Evolutionary conservation across 2,329 filamentous ascomycete genomes (phyloP).

Genomic region (Dothidotthia symphoricarpi): DNA sequence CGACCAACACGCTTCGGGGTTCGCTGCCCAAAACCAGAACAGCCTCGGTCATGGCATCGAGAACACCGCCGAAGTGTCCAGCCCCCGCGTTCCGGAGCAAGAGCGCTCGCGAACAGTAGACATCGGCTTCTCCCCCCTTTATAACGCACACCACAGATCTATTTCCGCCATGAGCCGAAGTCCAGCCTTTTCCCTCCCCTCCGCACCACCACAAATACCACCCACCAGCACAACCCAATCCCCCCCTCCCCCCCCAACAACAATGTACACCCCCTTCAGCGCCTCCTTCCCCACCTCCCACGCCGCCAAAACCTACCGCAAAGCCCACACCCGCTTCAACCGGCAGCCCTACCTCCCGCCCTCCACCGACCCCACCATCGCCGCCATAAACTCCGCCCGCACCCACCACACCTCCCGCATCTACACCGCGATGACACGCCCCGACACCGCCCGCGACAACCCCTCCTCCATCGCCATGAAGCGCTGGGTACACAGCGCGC

Average conservation of each 20-base stretch:
- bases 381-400: slow-evolving; percentile 18
- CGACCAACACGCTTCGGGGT: slow-evolving; percentile 4
- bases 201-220: slow-evolving; percentile 6
- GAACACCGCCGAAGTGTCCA: slow-evolving; percentile 12
- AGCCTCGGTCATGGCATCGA: slow-evolving; percentile 10
- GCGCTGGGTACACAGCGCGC: slow-evolving; percentile 32
- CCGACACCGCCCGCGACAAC: slow-evolving; percentile 34
- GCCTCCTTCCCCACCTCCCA: slow-evolving; percentile 19
- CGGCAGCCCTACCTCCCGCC: slow-evolving; percentile 28
- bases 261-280: slow-evolving; percentile 22
- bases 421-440: slow-evolving; percentile 35
- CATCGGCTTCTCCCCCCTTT: slow-evolving; percentile 1
- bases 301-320: slow-evolving; percentile 26
- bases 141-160: slow-evolving; percentile 12
- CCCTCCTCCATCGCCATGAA: slow-evolving; percentile 32
- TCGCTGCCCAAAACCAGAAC: slow-evolving; percentile 6
- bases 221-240: slow-evolving; percentile 1
- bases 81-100: slow-evolving; percentile 1
- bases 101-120: slow-evolving; percentile 1
- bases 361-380: slow-evolving; percentile 23
- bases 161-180: slow-evolving; percentile 2
- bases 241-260: slow-evolving; percentile 1
- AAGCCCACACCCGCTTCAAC: slow-evolving; percentile 24
- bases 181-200: slow-evolving; percentile 1
- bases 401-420: slow-evolving; percentile 27